A percentile compares a stretch with the other conserved stretches of the same genome.
phyloP scores from a whole-genome alignment of 306 rosid genomes.

The Quercus parvula region DNA sequence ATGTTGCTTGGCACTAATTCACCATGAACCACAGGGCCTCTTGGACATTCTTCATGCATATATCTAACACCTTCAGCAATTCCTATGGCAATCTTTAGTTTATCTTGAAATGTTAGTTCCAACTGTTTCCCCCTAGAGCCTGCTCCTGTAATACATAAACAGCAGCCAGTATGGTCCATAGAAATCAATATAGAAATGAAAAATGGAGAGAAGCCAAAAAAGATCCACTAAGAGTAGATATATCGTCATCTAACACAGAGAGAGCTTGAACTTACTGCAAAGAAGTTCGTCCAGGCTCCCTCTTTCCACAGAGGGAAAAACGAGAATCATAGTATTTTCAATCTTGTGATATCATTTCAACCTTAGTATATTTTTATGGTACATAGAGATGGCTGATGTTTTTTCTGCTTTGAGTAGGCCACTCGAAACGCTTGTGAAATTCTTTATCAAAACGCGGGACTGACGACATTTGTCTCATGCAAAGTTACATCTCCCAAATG shows the following conservation, averaged over 20 bases:
- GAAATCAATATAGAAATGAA: not conserved
- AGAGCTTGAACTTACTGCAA: not conserved
- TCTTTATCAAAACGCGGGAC: conserved; percentile 6
- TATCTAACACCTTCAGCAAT: conserved; percentile 33
- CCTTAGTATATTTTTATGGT: conserved; percentile 18
- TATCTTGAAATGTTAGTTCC: conserved; percentile 18
- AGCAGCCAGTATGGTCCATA: not conserved
- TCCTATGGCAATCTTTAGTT: conserved; percentile 9
- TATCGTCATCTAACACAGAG: not conserved
- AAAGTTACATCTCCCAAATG: not conserved
- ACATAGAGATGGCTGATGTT: conserved; percentile 21
- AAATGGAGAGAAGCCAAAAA: not conserved
- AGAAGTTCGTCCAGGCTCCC: conserved; percentile 4
- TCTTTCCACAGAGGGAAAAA: conserved; percentile 12
- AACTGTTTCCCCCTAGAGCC: conserved; percentile 1
- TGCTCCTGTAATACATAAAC: not conserved
- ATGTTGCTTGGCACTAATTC: conserved; percentile 15
- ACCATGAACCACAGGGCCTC: conserved; percentile 23
- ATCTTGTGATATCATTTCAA: conserved; percentile 6
- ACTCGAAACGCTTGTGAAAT: not conserved
- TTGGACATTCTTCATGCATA: conserved; percentile 30
- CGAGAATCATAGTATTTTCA: not conserved
- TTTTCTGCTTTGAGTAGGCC: conserved; percentile 20
- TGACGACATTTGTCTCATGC: not conserved
- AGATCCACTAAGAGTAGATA: not conserved